Evolutionary conservation across 805 yeast genomes (phyloP).

Genomic region (Kregervanrija fluxuum): DNA sequence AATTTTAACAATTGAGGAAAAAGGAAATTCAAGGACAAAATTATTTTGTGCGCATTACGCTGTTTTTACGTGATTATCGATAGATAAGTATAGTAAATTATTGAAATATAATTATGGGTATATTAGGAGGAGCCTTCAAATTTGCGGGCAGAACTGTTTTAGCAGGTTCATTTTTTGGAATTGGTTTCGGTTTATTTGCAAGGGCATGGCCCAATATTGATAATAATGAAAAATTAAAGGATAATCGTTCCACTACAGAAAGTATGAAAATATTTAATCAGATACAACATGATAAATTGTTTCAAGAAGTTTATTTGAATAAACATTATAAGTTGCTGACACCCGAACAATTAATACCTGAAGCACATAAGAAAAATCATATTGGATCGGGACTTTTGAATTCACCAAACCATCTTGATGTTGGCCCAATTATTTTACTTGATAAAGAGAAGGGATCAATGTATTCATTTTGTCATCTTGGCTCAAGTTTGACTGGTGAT

Average conservation of each 20-base stretch:
- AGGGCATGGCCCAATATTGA: conserved; percentile 25
- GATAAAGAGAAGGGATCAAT: conserved; percentile 45
- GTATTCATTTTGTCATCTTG: conserved; percentile 65
- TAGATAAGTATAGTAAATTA: too few relatives aligned
- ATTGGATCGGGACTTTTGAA: conserved; percentile 67
- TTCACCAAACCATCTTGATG: conserved; percentile 60
- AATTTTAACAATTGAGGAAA: too few relatives aligned
- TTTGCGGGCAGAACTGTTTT: conserved; percentile 8
- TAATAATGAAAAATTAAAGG: conserved; percentile 5
- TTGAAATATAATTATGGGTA: neutral
- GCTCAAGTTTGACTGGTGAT: conserved; percentile 54
- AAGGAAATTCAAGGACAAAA: too few relatives aligned
- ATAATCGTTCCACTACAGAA: too few relatives aligned
- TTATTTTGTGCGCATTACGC: too few relatives aligned
- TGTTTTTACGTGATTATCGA: too few relatives aligned
- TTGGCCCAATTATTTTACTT: conserved; percentile 67
- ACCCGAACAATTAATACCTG: conserved; percentile 45
- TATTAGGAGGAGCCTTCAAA: conserved; percentile 3
- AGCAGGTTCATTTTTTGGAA: conserved; percentile 16
- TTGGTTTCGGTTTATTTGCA: conserved; percentile 25
- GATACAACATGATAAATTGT: neutral
- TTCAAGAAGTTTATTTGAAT: conserved; percentile 8
- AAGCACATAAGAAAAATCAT: conserved; percentile 52
- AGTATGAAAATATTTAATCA: neutral
- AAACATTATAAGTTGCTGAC: conserved; percentile 20